Evolutionary conservation across 768 basidiomycete species (phyloP), one percentile per base, ranked within the genome.

Genomic region (Russula sp.): DNA sequence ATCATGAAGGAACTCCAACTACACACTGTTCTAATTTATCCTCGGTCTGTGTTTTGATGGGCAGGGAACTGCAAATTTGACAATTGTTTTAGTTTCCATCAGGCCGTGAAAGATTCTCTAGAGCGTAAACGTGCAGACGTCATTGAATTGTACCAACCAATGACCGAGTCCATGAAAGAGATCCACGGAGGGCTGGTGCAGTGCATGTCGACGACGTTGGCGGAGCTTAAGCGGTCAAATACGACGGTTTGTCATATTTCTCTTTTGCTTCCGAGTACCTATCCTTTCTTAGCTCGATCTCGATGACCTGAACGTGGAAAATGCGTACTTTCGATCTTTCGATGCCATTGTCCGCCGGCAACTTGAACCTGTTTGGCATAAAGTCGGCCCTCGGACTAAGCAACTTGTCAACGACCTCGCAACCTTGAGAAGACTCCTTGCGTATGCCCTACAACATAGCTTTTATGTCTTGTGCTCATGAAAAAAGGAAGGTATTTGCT

Each of bases 331-430:
- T 73, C 84, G 85, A 38, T 92, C 90, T 1, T 99, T 98, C 69
- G 95, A 98, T 69, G 75, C 82, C 20, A 80, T 96, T 53, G 93
- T 98, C 2, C 84, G 95, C 3, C 82, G 84, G 36, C 93, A 95
- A 69, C 82, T 98, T 8, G 93, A 97, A 72, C 81, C 93, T 0
- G 88, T 97, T 7, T 98, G 97, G 96, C 94, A 98, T 73, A 92
- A 93, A 74, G 95, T 96, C 32, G 93, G 93, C 0, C 86, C 91
- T 1, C 87, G 83, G 63, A 98, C 95, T 5, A 93, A 91, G 67
- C 91, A 94, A 63, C 83, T 98, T 11, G 93, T 98, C 9, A 83
- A 79, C 54, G 96, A 98, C 71, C 82, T 99, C 18, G 85, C 88
- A 0, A 88, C 86, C 2, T 79, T 99, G 1, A 81, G 97, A 0